phyloP scores from a whole-genome alignment of 768 basidiomycete species.

The Leucocoprinus leucothites region DNA sequence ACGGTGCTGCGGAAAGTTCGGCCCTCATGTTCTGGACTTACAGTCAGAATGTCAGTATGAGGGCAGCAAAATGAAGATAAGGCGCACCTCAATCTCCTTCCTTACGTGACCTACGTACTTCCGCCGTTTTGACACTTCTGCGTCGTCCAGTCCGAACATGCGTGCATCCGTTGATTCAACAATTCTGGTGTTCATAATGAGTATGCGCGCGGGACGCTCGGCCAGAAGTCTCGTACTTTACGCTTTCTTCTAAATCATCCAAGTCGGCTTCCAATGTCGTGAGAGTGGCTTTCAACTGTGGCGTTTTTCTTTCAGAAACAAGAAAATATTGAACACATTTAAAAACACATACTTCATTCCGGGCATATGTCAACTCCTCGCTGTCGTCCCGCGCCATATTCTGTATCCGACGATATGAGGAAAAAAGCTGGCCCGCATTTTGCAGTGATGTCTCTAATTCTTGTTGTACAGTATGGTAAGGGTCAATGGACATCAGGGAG shows the following conservation, averaged over 20 bases:
- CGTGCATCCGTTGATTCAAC: slow-evolving; percentile 85
- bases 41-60: slow-evolving; percentile 26
- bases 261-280: slow-evolving; percentile 80
- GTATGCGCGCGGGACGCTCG: not conserved
- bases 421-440: slow-evolving; percentile 63
- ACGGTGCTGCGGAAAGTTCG: slow-evolving; percentile 38
- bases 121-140: slow-evolving; percentile 72
- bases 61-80: slow-evolving; percentile 3
- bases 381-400: slow-evolving; percentile 71
- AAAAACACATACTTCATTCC: slow-evolving; percentile 58
- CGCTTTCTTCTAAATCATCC: slow-evolving; percentile 92
- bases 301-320: not conserved
- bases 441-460: slow-evolving; percentile 79
- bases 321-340: not conserved
- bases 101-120: slow-evolving; percentile 75
- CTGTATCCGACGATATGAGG: slow-evolving; percentile 77
- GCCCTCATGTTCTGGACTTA: slow-evolving; percentile 74
- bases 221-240: slow-evolving; percentile 48
- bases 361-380: slow-evolving; percentile 78
- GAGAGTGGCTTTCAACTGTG: slow-evolving; percentile 73
- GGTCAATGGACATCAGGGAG: slow-evolving; percentile 66
- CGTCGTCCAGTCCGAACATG: slow-evolving; percentile 76
- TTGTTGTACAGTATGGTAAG: slow-evolving; percentile 82
- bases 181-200: slow-evolving; percentile 45
- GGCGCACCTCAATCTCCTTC: slow-evolving; percentile 72